Evolutionary conservation across 1,284 basidiomycete species (phyloP), one percentile per base, ranked within the genome.

Genomic region (Ustilago tritici): DNA sequence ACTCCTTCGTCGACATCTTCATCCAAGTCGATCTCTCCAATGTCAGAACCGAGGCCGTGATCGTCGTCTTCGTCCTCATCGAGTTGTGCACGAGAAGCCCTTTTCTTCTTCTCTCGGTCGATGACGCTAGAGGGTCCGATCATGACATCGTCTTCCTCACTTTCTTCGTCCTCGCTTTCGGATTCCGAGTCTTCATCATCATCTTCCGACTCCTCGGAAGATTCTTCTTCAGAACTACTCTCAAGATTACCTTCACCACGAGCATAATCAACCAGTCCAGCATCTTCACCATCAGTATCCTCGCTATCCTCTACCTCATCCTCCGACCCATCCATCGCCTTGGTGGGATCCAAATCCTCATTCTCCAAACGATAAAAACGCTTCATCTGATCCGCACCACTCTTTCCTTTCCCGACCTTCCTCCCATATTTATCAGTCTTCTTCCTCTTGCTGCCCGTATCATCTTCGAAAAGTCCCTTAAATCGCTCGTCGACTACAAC

Each of bases 401-500:
- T 75, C 64, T 69, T 47, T 19, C 71, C 66, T 79, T 32, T 75
- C 0, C 47, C 52, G n/a, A 95, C 85, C 19, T 89, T 88, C 55
- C 95, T 90, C 12, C 95, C 95, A 85, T 95, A 97, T 87, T 96
- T 97, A 89, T 98, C 96, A 56, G 95, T 93, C 71, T 89, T 90
- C 56, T 58, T 62, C 70, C 62, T 78, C 47, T 60, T 63, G 56
- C 67, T 31, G 23, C 3, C 3, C 49, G 77, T 79, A 73, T 84
- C 57, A 59, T 61, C 65, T 35, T 70, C 55, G 35, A 71, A 57
- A 54, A 68, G 61, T 34, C 87, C 87, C 86, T 93, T 93, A 90
- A 99, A 99, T n/a, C 96, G 92, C 15, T 96, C 92, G 86, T 99
- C 96, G 46, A 98, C 90, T 70, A 92, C 90, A 58, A 97, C 92